Conservation (phyloP, 2,329 filamentous ascomycete genomes). For the Scortechinia acanthostroma region DNA sequence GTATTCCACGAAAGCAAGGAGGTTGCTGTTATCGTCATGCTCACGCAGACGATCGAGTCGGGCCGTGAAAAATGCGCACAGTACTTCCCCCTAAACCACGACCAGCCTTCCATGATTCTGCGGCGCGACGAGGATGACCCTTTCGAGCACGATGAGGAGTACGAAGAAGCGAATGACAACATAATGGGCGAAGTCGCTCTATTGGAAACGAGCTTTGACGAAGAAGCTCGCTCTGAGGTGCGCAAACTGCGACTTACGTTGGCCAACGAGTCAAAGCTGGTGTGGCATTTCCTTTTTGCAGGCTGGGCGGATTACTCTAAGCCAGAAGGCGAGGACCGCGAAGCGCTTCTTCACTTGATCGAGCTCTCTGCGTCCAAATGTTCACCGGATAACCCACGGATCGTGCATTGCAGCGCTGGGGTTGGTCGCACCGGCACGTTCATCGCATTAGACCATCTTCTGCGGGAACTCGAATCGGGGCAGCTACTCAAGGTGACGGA, state of each 20-base stretch:
- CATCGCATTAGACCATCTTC: conserved; percentile 86
- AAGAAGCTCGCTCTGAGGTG: conserved; percentile 3
- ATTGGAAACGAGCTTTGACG: not conserved
- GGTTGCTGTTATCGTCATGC: conserved; percentile 82
- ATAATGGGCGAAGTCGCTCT: not conserved
- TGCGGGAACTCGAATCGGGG: conserved; percentile 74
- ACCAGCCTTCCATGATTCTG: conserved; percentile 42
- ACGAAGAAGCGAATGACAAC: not conserved
- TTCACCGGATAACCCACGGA: conserved; percentile 60
- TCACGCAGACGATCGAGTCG: conserved; percentile 80
- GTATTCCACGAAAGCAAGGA: conserved; percentile 69
- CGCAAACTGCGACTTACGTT: conserved; percentile 6
- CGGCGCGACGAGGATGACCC: conserved; percentile 48
- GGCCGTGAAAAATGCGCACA: conserved; percentile 77
- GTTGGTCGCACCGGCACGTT: conserved; percentile 93
- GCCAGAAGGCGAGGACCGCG: conserved; percentile 35
- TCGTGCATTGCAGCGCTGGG: conserved; percentile 83
- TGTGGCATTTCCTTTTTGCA: conserved; percentile 18
- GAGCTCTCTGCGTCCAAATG: conserved; percentile 22
- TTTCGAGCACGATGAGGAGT: not conserved
- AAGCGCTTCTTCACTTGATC: conserved; percentile 40
- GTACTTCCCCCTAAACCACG: conserved; percentile 67
- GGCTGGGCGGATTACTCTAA: conserved; percentile 18
- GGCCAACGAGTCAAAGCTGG: conserved; percentile 11
- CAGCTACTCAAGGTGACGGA: conserved; percentile 41